Base-by-base conservation (phyloP, 345 rosid species). In the Rhodamnia rubescens region DNA sequence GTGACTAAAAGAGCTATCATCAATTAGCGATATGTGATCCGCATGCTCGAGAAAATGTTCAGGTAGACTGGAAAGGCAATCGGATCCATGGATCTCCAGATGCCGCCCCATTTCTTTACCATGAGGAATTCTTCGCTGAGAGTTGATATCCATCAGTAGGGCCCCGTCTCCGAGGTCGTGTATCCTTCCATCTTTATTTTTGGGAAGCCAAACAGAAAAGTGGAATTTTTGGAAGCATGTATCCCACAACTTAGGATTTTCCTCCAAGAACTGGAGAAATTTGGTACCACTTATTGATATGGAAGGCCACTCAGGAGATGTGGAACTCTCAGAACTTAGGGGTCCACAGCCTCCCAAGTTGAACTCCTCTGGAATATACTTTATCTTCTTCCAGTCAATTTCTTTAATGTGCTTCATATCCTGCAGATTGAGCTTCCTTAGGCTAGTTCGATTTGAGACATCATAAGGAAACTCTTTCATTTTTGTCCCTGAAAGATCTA, bases 51-150 rank as follows among this genome's bases (percentile, higher is more conserved):
- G 88, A 64, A 85, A 69, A 53, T 59, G 82, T 51, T 55, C 83
- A 26, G 86, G 80, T 78, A 61, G 74, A 61, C 10, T 29, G 42
- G 74, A 61, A 61, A 29, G 74, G 74, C 74, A 29, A 61, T 29
- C 29, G 42, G 42, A 16, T 83, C 92, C 92, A 54, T 69, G 78
- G 85, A 93, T 89, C 85, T 94, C 89, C 85, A 88, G 36, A 42
- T 50, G 75, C 52, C 42, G 83, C 42, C 82, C 53, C 29, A 11
- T 84, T 52, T 27, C 57, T 57, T 14, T 32, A 5, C 55, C 8
- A 82, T 4, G 26, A 74, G 89, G 86, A 85, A 51, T 3, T 89
- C 86, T 82, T 57, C 22, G 58, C 9, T 49, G 27, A 52, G 57
- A 55, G 84, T 90, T 89, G 75, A 87, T 55, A 83, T 89, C 84